phyloP scores from a whole-genome alignment of 2,329 filamentous ascomycete genomes.

The Alternaria metachromatica region DNA sequence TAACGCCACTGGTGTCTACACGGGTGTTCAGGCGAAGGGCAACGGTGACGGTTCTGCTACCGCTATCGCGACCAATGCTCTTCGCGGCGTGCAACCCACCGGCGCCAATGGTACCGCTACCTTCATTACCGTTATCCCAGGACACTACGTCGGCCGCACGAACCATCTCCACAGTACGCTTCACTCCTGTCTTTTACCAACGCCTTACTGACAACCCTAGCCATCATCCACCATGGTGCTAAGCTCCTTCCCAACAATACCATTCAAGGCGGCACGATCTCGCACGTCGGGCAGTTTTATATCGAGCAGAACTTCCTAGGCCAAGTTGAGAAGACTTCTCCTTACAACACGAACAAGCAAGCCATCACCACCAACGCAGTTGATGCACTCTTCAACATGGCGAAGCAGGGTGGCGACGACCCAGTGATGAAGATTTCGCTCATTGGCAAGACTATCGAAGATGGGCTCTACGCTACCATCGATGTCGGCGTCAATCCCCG shows the following conservation, averaged over 20 bases:
- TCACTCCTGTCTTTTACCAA: neutral
- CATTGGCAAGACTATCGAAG: constrained; percentile 54
- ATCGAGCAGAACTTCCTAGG: constrained; percentile 66
- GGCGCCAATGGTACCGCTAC: constrained; percentile 56
- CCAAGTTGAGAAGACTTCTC: constrained; percentile 56
- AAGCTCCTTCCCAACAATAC: constrained; percentile 58
- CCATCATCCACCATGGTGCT: constrained; percentile 47
- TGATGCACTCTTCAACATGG: constrained; percentile 58
- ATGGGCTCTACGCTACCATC: constrained; percentile 41
- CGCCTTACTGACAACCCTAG: constrained; percentile 15
- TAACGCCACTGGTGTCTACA: constrained; percentile 53
- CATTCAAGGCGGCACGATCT: constrained; percentile 57
- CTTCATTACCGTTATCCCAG: constrained; percentile 58
- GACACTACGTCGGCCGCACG: constrained; percentile 46
- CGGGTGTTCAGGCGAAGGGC: constrained; percentile 51
- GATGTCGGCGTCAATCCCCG: constrained; percentile 42
- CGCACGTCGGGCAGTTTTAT: constrained; percentile 70
- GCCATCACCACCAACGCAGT: constrained; percentile 58
- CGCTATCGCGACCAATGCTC: constrained; percentile 46
- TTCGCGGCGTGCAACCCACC: constrained; percentile 58
- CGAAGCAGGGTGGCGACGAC: constrained; percentile 57
- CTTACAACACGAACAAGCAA: constrained; percentile 55
- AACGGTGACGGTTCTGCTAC: constrained; percentile 40
- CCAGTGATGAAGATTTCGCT: constrained; percentile 65
- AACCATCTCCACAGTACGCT: constrained; percentile 43